These are phyloP conservation scores for Neurospora terricola DNA, from an alignment of 495 filamentous ascomycete species.

Conservation along the genomic window DNA sequence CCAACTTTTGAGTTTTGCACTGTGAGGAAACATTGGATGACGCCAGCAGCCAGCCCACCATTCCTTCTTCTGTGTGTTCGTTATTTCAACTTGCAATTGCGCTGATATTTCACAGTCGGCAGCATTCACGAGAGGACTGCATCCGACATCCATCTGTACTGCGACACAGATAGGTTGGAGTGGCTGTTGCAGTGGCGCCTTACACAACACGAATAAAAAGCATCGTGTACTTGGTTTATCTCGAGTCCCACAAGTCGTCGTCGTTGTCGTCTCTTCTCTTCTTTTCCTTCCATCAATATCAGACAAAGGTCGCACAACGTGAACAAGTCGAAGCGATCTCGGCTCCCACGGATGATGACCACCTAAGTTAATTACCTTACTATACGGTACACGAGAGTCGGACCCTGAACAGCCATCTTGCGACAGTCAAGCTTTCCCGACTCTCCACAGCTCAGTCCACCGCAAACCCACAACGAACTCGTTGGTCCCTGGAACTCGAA, in stretches of 20 bases:
- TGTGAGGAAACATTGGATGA: background rate
- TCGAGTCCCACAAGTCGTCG: background rate
- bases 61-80: background rate
- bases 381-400: background rate
- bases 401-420: background rate
- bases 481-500: background rate
- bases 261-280: background rate
- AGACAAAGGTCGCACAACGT: background rate
- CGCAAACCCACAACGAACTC: background rate
- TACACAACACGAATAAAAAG: background rate
- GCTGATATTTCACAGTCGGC: background rate
- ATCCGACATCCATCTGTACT: background rate
- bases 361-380: background rate
- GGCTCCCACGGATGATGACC: background rate
- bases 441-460: background rate
- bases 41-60: background rate
- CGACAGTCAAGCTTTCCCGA: background rate
- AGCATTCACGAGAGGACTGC: background rate
- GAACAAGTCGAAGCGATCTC: background rate
- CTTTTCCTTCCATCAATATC: background rate
- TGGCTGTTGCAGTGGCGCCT: background rate
- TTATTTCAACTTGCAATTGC: background rate
- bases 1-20: background rate
- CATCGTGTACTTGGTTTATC: background rate
- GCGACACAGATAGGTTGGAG: background rate